Evolutionary conservation across 2,329 filamentous ascomycete genomes (phyloP).

Genomic region (Madurella mycetomatis): DNA sequence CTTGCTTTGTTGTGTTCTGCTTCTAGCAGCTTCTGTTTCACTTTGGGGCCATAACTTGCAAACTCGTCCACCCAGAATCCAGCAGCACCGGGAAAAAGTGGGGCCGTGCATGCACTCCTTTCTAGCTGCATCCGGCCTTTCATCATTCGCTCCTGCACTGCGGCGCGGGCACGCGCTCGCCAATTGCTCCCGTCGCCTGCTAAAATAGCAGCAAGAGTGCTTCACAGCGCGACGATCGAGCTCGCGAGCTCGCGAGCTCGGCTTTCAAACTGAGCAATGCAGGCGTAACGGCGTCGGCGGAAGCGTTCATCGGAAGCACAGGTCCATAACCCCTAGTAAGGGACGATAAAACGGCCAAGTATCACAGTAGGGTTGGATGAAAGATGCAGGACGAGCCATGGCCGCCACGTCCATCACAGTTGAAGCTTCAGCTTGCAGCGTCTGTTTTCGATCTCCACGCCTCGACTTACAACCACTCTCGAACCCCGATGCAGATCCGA

Average conservation of each 20-base stretch:
- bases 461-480: no score
- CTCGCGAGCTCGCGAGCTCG: no score
- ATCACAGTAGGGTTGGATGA: no score
- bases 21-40: conserved; percentile 40
- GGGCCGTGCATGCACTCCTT: conserved; percentile 36
- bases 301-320: neutral
- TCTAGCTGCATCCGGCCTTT: conserved; percentile 33
- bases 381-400: no score
- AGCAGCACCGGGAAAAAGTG: conserved; percentile 27
- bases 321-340: neutral
- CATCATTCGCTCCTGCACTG: conserved; percentile 16
- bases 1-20: conserved; percentile 9
- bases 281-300: neutral
- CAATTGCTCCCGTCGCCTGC: conserved; percentile 4
- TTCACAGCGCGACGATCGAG: neutral
- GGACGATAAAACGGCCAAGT: no score
- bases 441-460: no score
- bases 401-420: neutral
- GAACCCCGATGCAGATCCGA: no score
- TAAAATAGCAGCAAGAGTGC: conserved; percentile 18
- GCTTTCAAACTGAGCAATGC: neutral
- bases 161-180: conserved; percentile 13
- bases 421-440: no score
- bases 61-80: neutral
- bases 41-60: conserved; percentile 11